Base-by-base conservation (phyloP, 2,329 filamentous ascomycete species). In the Diaporthe nobilis region DNA sequence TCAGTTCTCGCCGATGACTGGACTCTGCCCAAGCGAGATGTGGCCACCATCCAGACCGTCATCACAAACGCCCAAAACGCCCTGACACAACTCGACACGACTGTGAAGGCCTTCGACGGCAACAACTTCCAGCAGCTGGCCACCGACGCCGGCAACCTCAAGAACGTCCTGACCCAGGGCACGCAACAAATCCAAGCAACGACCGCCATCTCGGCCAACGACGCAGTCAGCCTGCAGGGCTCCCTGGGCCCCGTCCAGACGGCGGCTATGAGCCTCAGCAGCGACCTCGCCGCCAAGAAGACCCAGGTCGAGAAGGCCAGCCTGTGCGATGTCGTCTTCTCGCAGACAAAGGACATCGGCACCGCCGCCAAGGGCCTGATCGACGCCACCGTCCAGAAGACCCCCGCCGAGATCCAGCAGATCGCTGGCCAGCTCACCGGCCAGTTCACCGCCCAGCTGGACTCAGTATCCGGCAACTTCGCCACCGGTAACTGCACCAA, bases 401-500 rank as follows among this genome's bases (percentile, higher is more conserved):
- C 83, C 2, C 82, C 82, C 42, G 70, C 77, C 25, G 79, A 77
- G 10, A 80, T 80, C 22, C 82, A 82, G 78, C 44, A 63, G 31
- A 78, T 83, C 60, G 82, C 82, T 61, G 37, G 75, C 58, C 68
- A 75, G 70, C 79, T 83, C 20, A 80, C 82, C 15, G 67, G 65
- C 4, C 76, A 78, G 63, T 79, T 83, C 60, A 78, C 78, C 49
- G 57, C 78, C 53, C 77, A 79, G 44, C 78, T 83, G 12, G 28
- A 60, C 63, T 77, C 79, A n/a, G 78, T 78, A 57, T 76, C 80
- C 73, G 70, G 63, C 25, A 76, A 78, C 73, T 83, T 83, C 72
- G 79, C 77, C 51, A 63, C 79, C n/a, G 72, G 75, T 37, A 82
- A 82, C 79, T 83, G 82, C 78, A 81, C 80, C 78, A 78, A 81